Base-by-base conservation (phyloP, 2,329 filamentous ascomycete species). In the Fusarium tricinctum region DNA sequence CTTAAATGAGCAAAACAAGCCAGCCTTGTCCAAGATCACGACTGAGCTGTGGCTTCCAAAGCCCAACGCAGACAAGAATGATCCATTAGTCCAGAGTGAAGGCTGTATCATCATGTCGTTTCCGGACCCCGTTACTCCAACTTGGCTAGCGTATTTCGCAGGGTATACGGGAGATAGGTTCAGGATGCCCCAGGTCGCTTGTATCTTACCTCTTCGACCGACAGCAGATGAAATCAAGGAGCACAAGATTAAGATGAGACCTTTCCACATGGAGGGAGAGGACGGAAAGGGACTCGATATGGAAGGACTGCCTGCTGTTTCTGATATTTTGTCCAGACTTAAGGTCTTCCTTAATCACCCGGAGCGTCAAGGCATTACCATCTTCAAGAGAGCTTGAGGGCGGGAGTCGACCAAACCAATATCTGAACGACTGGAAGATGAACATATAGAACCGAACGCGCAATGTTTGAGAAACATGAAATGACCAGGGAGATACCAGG, bases 41-140 rank as follows among this genome's bases (percentile, higher is more conserved):
- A 40, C 52, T 1, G 61, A 64, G 13, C 5, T 64, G 4, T 64
- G 59, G 61, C 23, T 52, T 6, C 61, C 61, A 0, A 52, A 26
- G 1, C 3, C 22, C 9, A 8, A 59, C 3, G 30, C 26, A 0
- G 26, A 35, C 3, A 6, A 28, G 0, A 47, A 3, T 0, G 59
- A 64, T 7, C 42, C 52, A 0, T 22, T 64, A 4, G 59, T 59
- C 0, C 19, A 35, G 13, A 19, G 59, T 0, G 52, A 46, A 0
- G 61, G 61, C 0, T 64, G 61, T 10, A 44, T 64, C 0, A 32
- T 64, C n/a, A 38, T 64, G 52, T 47, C 59, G 0, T 59, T 64
- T 0, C 40, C 40, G 1, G 61, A 64, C 4, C 61, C 61, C 0
- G 39, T 35, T 0, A 46, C 58, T 1, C 59, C 52, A 4, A 2